phyloP scores from a whole-genome alignment of 179 eudicot genomes.

The Gypsophila paniculata region DNA sequence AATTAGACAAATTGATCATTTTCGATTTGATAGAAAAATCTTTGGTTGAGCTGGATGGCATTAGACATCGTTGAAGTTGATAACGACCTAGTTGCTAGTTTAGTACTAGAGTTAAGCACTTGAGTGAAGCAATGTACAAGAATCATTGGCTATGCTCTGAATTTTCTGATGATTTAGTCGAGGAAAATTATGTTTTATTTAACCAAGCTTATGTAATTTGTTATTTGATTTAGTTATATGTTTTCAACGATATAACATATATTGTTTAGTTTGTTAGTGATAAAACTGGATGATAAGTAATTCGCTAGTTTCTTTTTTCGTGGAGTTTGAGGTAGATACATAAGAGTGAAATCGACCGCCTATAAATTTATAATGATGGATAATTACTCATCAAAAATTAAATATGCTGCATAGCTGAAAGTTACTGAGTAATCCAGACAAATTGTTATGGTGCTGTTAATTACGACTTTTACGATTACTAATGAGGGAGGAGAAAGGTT shows the following conservation, averaged over 20 bases:
- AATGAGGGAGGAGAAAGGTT: neutral
- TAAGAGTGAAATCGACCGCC: too few species aligned
- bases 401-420: neutral
- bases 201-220: neutral
- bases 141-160: neutral
- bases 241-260: too few species aligned
- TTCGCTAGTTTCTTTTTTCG: too few species aligned
- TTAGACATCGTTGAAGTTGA: neutral
- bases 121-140: neutral
- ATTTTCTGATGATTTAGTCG: neutral
- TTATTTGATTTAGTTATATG: neutral
- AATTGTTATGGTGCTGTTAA: neutral
- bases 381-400: neutral
- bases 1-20: neutral
- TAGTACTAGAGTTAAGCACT: neutral
- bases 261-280: neutral
- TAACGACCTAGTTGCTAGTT: too few species aligned
- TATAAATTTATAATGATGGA: too few species aligned
- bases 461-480: too few species aligned
- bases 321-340: too few species aligned
- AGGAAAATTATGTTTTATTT: neutral
- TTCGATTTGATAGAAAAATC: neutral
- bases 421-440: neutral
- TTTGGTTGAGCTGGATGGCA: neutral
- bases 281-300: too few species aligned